Conservation (phyloP, 1,284 basidiomycete genomes). For the Ganoderma resinaceum region DNA sequence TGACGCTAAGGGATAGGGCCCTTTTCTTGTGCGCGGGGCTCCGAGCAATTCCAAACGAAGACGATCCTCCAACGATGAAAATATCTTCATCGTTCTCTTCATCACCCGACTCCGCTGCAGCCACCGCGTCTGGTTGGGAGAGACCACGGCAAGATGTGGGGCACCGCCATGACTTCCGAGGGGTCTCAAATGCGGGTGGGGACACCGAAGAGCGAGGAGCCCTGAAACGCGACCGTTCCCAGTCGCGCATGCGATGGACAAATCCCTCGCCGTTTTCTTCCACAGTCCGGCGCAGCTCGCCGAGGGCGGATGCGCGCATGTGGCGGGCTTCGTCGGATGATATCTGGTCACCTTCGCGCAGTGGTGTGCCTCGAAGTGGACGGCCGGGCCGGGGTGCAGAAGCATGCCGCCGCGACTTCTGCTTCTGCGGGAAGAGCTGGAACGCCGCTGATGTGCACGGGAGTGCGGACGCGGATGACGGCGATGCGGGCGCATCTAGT, state of each 20-base stretch:
- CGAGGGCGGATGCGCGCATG: conserved; percentile 67
- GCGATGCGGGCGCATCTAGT: conserved; percentile 34
- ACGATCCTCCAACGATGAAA: conserved; percentile 54
- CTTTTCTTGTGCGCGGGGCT: conserved; percentile 45
- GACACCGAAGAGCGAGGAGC: conserved; percentile 37
- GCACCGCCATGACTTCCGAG: conserved; percentile 15
- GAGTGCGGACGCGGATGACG: conserved; percentile 43
- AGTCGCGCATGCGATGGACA: conserved; percentile 75
- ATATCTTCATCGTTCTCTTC: conserved; percentile 67
- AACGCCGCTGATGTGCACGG: conserved; percentile 68
- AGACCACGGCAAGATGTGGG: conserved; percentile 23
- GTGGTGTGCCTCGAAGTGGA: conserved; percentile 17
- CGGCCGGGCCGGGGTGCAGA: conserved; percentile 18
- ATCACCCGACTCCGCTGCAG: conserved; percentile 43
- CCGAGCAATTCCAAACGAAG: conserved; percentile 25
- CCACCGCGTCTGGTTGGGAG: conserved; percentile 18
- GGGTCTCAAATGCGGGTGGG: conserved; percentile 16
- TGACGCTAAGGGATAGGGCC: conserved; percentile 49
- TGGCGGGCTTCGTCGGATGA: conserved; percentile 48
- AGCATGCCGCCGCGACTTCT: conserved; percentile 10
- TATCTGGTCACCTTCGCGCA: conserved; percentile 25
- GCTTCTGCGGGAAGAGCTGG: conserved; percentile 51
- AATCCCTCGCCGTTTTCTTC: conserved; percentile 69
- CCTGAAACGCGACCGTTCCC: conserved; percentile 58
- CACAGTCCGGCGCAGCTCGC: conserved; percentile 66